Evolutionary conservation across 225 moss, liverwort and hornwort genomes (phyloP), one percentile per base, ranked within the genome.

Genomic region (Asterella californica): DNA sequence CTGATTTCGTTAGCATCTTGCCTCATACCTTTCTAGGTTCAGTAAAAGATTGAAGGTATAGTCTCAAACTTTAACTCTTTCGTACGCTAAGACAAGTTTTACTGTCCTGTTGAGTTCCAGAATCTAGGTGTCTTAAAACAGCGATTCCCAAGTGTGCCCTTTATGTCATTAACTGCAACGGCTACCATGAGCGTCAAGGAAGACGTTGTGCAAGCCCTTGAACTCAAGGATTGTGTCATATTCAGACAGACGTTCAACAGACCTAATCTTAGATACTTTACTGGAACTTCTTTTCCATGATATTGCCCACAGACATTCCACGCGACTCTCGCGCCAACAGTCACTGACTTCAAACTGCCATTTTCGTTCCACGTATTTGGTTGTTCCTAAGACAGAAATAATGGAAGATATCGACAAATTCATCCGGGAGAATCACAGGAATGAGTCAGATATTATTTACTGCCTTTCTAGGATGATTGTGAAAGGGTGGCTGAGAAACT

Each of bases 221-320:
- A 91, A 83, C 88, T 97, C 34, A 93, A 91, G 74, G 87, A 92
- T 34, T 97, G 96, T 85, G 91, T 92, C 64, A 93, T 97, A 61
- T 97, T 97, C 82, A 91, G 94, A 76, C 96, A 97, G 86, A 97
- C 96, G 59, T 97, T 97, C 68, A 97, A 97, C 83, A 90, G 96
- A 81, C 94, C 96, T 47, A 97, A 97, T 78, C 81, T 97, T 50
- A 93, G 96, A 94, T 91, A 54, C 62, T 19, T 64, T 47, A 15
- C 10, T 5, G 18, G n/a, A 47, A 18, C 24, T 10, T 50, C 32
- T 42, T 24, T 14, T 36, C n/a, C 30, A 5, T 76, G 19, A 30
- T 29, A 10, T 5, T 1, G 24, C 19, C 9, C 21, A 30, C 15
- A 65, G 3, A 24, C 19, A 15, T 36, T 76, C 36, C 21, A 12